Percentiles rank a stretch among this genome's conserved stretches.
phyloP scores from a whole-genome alignment of 805 yeast genomes.

The Candida ficus region DNA sequence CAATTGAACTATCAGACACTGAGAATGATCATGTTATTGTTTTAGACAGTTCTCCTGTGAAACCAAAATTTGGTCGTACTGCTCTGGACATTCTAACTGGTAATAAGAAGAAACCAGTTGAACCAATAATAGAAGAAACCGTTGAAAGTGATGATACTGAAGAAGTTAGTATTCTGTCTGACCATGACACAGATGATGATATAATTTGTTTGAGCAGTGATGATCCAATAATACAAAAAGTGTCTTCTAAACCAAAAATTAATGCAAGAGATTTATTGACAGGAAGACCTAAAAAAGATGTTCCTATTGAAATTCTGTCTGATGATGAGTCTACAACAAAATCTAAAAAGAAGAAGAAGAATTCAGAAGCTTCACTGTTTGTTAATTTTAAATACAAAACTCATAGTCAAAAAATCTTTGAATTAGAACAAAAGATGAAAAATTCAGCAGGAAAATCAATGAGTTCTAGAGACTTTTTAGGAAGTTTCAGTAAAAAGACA shows the following conservation, averaged over 20 bases:
- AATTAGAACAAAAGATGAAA: slow-evolving; percentile 21
- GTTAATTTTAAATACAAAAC: slow-evolving; percentile 19
- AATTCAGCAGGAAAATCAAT: slow-evolving; percentile 10
- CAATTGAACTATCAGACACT: slow-evolving; percentile 3
- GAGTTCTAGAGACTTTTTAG: slow-evolving; percentile 18
- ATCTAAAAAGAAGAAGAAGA: slow-evolving; percentile 2
- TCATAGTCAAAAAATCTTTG: slow-evolving; percentile 13
- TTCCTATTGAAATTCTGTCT: slow-evolving; percentile 15
- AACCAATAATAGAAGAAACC: background rate
- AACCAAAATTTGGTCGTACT: background rate
- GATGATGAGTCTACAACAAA: slow-evolving; percentile 8
- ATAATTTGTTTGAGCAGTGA: background rate
- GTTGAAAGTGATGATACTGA: background rate
- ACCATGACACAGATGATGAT: background rate
- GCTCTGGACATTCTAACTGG: slow-evolving; percentile 2
- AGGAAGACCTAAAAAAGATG: background rate
- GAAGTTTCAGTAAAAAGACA: slow-evolving; percentile 4
- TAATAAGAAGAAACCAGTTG: background rate
- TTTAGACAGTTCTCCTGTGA: background rate
- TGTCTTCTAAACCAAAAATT: background rate
- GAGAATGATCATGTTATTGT: background rate
- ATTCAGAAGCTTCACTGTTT: slow-evolving; percentile 1
- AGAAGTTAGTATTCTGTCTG: background rate
- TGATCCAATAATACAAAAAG: background rate
- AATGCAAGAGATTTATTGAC: slow-evolving; percentile 2